Percentiles rank a stretch among this genome's conserved stretches.
Conservation (phyloP, 2,329 filamentous ascomycete species). For the Penicillium janthinellum region DNA sequence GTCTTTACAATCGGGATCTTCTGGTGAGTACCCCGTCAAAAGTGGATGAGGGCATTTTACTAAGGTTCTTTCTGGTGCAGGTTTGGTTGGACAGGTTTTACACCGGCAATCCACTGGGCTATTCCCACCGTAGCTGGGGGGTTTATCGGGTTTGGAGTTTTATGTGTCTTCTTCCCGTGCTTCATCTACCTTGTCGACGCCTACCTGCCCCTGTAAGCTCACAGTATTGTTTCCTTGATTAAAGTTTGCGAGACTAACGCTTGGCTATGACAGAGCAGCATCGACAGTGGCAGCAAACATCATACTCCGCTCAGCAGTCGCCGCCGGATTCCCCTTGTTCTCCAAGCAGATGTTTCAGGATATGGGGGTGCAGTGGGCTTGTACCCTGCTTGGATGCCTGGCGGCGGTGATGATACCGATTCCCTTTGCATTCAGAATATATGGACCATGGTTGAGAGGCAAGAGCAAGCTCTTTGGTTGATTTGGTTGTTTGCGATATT, state of each 20-base stretch:
- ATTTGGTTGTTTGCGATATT: background rate
- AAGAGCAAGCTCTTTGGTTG: conserved; percentile 23
- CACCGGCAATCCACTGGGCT: conserved; percentile 29
- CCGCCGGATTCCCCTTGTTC: conserved; percentile 38
- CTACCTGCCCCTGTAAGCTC: conserved; percentile 39
- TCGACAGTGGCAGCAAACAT: conserved; percentile 39
- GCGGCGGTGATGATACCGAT: conserved; percentile 12
- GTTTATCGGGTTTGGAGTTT: conserved; percentile 31
- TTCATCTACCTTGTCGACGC: conserved; percentile 41
- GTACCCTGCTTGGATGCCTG: conserved; percentile 37
- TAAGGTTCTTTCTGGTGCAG: conserved; percentile 7
- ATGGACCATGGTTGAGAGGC: conserved; percentile 28
- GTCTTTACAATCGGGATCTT: conserved; percentile 38
- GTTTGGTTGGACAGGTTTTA: conserved; percentile 37
- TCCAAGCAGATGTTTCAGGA: conserved; percentile 37
- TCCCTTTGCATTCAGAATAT: conserved; percentile 8
- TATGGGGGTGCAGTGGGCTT: conserved; percentile 38
- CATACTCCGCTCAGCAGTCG: conserved; percentile 35
- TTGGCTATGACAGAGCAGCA: conserved; percentile 26
- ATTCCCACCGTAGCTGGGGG: conserved; percentile 26
- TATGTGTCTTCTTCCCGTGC: conserved; percentile 33
- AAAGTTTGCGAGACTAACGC: background rate
- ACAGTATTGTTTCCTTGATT: background rate
- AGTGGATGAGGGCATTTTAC: no score
- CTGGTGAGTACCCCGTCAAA: conserved; percentile 25